These are phyloP conservation scores for Trametes cingulata DNA, from an alignment of 768 basidiomycete genomes.

Conservation along the genomic window DNA sequence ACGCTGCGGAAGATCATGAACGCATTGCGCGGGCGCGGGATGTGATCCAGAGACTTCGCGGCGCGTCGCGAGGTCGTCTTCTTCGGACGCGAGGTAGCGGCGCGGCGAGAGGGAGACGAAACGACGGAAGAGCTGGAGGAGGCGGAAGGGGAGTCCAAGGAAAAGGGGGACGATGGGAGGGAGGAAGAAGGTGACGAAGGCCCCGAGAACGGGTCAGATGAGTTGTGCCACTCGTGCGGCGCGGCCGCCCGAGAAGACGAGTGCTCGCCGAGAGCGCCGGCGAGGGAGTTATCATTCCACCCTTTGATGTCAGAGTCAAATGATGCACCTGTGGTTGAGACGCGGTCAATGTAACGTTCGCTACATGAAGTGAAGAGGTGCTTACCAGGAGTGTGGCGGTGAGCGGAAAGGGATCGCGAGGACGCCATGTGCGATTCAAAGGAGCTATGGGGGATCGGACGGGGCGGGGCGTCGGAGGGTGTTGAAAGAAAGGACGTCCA, in stretches of 20 bases:
- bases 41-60: constrained; percentile 49
- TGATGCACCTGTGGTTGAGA: not conserved
- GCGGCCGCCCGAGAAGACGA: not conserved
- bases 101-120: not conserved
- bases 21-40: constrained; percentile 66
- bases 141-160: not conserved
- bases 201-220: not conserved
- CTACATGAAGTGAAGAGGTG: not conserved
- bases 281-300: constrained; percentile 1
- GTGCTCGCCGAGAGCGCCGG: not conserved
- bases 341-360: not conserved
- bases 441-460: not conserved
- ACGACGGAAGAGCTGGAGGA: constrained; percentile 3
- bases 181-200: not conserved
- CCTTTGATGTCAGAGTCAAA: not conserved
- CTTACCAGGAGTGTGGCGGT: constrained; percentile 1
- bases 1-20: constrained; percentile 75
- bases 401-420: not conserved
- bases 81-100: not conserved
- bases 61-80: constrained; percentile 2
- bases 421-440: not conserved
- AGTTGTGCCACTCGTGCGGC: constrained; percentile 16
- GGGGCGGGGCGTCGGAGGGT: constrained; percentile 10
- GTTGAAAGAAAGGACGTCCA: constrained; percentile 9
- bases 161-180: not conserved